Conservation (phyloP, 2,329 filamentous ascomycete species). For the Diatrype stigma region DNA sequence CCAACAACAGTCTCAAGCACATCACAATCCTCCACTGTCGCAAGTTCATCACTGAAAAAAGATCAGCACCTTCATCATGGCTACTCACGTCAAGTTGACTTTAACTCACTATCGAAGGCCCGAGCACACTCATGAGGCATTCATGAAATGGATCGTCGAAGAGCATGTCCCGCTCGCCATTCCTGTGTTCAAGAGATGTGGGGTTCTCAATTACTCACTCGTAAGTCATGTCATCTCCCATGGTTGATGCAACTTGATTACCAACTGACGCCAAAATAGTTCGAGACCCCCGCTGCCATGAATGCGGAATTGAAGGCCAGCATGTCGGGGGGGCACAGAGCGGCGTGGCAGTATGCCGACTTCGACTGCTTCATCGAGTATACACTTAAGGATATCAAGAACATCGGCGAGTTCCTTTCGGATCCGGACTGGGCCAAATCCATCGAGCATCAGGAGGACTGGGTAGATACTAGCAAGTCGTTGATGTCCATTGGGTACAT, state of each 20-base stretch:
- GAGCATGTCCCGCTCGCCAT: slow-evolving; percentile 24
- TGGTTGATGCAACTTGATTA: too few species aligned
- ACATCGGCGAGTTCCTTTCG: slow-evolving; percentile 17
- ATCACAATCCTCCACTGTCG: too few species aligned
- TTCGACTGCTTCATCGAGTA: slow-evolving; percentile 29
- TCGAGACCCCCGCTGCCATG: slow-evolving; percentile 16
- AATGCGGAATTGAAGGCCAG: slow-evolving; percentile 16
- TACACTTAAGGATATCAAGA: slow-evolving; percentile 12
- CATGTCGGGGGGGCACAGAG: slow-evolving; percentile 9
- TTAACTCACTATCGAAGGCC: slow-evolving; percentile 24
- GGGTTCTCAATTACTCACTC: slow-evolving; percentile 21
- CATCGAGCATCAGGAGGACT: slow-evolving; percentile 25
- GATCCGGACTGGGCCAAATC: slow-evolving; percentile 22
- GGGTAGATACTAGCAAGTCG: slow-evolving; percentile 23
- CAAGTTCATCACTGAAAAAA: too few species aligned
- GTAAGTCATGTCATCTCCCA: too few species aligned
- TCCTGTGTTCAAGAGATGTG: slow-evolving; percentile 24
- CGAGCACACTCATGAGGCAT: slow-evolving; percentile 26
- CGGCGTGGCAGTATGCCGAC: slow-evolving; percentile 18
- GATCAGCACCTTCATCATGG: too few species aligned
- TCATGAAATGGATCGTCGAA: slow-evolving; percentile 28
- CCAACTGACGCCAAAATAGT: too few species aligned
- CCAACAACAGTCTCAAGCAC: too few species aligned
- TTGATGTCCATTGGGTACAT: slow-evolving; percentile 21
- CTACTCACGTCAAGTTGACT: too few species aligned